Conservation (phyloP, 306 rosid species). For the Ochetophila trinervis region DNA sequence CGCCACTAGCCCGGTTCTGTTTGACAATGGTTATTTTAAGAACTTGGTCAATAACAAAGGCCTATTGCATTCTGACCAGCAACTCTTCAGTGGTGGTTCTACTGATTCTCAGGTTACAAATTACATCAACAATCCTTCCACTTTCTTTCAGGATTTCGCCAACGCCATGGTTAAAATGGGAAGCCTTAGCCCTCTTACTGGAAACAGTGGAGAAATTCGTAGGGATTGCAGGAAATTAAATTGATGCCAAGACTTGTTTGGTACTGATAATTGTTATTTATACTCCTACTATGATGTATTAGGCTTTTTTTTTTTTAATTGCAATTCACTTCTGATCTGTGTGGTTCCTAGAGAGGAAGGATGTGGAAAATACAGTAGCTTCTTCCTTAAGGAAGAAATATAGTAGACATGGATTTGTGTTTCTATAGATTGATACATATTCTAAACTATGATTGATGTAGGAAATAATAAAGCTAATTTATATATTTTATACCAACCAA, state of each 20-base stretch:
- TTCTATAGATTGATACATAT: background rate
- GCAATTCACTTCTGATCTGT: too few relatives aligned
- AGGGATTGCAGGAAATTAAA: slow-evolving; percentile 47
- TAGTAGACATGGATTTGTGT: background rate
- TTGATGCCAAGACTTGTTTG: slow-evolving; percentile 7
- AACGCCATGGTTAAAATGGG: slow-evolving; percentile 71
- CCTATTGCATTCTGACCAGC: slow-evolving; percentile 43
- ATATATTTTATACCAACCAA: too few relatives aligned
- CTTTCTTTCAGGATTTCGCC: slow-evolving; percentile 53
- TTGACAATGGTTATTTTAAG: slow-evolving; percentile 50
- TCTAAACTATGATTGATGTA: too few relatives aligned
- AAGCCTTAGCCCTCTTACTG: slow-evolving; percentile 54
- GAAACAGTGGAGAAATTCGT: slow-evolving; percentile 56
- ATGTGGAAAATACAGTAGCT: too few relatives aligned
- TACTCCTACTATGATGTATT: too few relatives aligned
- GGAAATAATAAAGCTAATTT: too few relatives aligned
- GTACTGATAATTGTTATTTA: too few relatives aligned
- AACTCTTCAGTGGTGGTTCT: slow-evolving; percentile 35
- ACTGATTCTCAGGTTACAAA: slow-evolving; percentile 34
- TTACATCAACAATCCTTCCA: slow-evolving; percentile 23
- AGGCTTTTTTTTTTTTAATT: too few relatives aligned
- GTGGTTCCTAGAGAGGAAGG: too few relatives aligned
- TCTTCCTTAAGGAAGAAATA: background rate
- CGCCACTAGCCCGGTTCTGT: slow-evolving; percentile 40
- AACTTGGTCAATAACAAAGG: slow-evolving; percentile 33